These are phyloP conservation scores for Phanerodontia chrysosporium DNA, from an alignment of 768 basidiomycete genomes.

Conservation along the genomic window DNA sequence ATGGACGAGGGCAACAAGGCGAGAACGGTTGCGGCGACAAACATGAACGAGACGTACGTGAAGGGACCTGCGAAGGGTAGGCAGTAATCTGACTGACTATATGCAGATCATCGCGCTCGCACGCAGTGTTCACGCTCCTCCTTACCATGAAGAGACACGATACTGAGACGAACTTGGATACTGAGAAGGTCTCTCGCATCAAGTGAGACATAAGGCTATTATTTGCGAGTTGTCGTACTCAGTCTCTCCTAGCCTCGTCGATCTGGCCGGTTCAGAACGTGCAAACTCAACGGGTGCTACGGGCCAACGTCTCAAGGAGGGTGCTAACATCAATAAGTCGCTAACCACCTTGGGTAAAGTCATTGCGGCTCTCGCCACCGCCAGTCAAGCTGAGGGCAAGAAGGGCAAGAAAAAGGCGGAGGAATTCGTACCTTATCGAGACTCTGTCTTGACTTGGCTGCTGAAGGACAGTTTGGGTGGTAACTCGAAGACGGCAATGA, in stretches of 20 bases:
- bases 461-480: constrained; percentile 97
- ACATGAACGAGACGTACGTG: constrained; percentile 98
- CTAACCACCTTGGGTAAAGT: constrained; percentile 97
- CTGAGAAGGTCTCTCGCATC: constrained; percentile 98
- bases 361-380: constrained; percentile 78
- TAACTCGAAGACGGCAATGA: constrained; percentile 98
- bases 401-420: constrained; percentile 83
- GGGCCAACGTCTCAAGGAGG: constrained; percentile 93
- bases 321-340: constrained; percentile 98
- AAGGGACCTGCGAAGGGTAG: neutral
- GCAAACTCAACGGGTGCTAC: constrained; percentile 98
- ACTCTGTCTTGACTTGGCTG: constrained; percentile 97
- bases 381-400: constrained; percentile 52
- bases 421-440: constrained; percentile 95
- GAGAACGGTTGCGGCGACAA: constrained; percentile 95
- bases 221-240: neutral
- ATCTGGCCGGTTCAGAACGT: constrained; percentile 94
- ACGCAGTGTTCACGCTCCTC: constrained; percentile 95
- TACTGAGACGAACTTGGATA: constrained; percentile 77
- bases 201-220: constrained; percentile 48
- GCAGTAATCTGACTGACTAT: neutral
- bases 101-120: constrained; percentile 85
- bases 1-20: constrained; percentile 99
- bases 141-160: constrained; percentile 92
- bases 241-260: constrained; percentile 62